A percentile compares a stretch with the other conserved stretches of the same genome.
Conservation (phyloP, 2,329 filamentous ascomycete genomes). For the Clarireedia sp. region DNA sequence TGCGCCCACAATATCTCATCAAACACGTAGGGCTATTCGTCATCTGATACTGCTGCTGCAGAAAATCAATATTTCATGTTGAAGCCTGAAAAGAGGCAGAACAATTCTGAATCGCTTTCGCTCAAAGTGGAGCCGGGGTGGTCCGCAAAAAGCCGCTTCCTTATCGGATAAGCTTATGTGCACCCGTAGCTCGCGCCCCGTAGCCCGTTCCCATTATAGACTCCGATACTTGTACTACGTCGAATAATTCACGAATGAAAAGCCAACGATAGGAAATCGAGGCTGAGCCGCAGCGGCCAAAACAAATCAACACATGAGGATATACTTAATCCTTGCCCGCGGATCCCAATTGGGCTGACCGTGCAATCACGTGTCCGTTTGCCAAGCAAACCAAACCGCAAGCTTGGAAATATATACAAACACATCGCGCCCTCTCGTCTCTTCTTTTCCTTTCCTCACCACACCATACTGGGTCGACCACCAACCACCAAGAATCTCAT, state of each 20-base stretch:
- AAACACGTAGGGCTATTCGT: too few species aligned
- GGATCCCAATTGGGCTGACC: not conserved
- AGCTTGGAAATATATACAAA: constrained; percentile 1
- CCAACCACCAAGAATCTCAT: constrained; percentile 24
- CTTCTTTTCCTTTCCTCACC: constrained; percentile 24
- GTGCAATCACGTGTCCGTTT: not conserved
- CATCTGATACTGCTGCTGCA: too few species aligned
- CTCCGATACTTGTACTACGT: too few species aligned
- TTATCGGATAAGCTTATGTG: too few species aligned
- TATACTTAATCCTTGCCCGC: constrained; percentile 1
- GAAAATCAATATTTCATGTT: not conserved
- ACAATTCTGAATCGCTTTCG: not conserved
- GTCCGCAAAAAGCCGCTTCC: not conserved
- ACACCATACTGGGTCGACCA: constrained; percentile 31
- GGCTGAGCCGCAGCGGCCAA: not conserved
- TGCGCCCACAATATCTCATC: too few species aligned
- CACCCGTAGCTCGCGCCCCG: not conserved
- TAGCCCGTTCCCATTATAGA: not conserved
- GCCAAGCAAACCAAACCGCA: not conserved
- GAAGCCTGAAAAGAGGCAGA: not conserved
- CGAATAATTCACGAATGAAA: not conserved
- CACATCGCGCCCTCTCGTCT: constrained; percentile 7
- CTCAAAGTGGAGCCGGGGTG: not conserved
- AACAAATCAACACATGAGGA: constrained; percentile 3
- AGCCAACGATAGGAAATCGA: not conserved